Conservation (phyloP, 208 protist species). For the Borovskyia barvae region DNA sequence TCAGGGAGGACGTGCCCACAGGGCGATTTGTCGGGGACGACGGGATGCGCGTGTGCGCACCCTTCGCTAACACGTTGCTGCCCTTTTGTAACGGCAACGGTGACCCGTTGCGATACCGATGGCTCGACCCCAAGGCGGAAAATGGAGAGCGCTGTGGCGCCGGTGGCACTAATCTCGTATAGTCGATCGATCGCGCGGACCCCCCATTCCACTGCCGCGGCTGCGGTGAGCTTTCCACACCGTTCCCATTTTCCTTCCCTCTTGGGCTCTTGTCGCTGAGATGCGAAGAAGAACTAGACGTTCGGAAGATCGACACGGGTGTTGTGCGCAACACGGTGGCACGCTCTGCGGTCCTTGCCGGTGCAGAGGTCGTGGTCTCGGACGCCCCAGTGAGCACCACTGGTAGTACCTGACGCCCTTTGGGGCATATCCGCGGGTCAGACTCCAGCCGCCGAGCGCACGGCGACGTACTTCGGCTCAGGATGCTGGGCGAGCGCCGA, state of each 20-base stretch:
- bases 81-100: slow-evolving; percentile 61
- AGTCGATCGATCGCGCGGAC: slow-evolving; percentile 28
- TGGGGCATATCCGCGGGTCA: slow-evolving; percentile 52
- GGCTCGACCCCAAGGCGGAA: slow-evolving; percentile 61
- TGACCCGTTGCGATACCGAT: slow-evolving; percentile 82
- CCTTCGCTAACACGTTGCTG: slow-evolving; percentile 26
- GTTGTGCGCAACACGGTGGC: slow-evolving; percentile 6
- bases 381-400: slow-evolving; percentile 23
- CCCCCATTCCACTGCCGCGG: slow-evolving; percentile 12
- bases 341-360: slow-evolving; percentile 9
- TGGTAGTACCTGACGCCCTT: slow-evolving; percentile 51
- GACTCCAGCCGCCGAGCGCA: slow-evolving; percentile 61
- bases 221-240: slow-evolving; percentile 1
- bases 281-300: slow-evolving; percentile 16
- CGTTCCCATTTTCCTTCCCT: slow-evolving; percentile 5
- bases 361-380: slow-evolving; percentile 4
- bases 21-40: slow-evolving; percentile 16
- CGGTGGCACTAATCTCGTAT: slow-evolving; percentile 42
- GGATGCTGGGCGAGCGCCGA: slow-evolving; percentile 60
- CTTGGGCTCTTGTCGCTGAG: slow-evolving; percentile 5
- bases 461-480: slow-evolving; percentile 69
- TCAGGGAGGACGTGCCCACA: background rate
- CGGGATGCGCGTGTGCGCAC: slow-evolving; percentile 11
- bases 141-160: slow-evolving; percentile 48
- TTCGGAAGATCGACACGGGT: slow-evolving; percentile 8